phyloP scores from a whole-genome alignment of 352 stramenopile species.

The Elongisporangium anandrum region DNA sequence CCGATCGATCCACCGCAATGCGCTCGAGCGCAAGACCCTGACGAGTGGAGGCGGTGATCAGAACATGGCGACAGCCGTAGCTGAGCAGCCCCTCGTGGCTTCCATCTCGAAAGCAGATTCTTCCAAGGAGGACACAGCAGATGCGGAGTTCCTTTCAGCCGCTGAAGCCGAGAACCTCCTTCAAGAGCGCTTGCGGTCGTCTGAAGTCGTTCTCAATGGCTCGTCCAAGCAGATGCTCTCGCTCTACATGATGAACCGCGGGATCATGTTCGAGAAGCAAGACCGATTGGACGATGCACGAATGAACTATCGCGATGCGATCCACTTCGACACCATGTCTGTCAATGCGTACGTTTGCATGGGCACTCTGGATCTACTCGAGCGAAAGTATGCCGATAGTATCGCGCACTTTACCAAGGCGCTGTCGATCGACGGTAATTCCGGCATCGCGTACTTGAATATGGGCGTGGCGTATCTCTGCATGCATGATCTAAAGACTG shows the following conservation, averaged over 20 bases:
- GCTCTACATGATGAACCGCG: slow-evolving; percentile 70
- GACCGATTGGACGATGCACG: slow-evolving; percentile 37
- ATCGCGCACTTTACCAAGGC: slow-evolving; percentile 29
- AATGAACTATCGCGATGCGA: slow-evolving; percentile 54
- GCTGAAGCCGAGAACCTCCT: slow-evolving; percentile 6
- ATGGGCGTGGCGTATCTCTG: slow-evolving; percentile 44
- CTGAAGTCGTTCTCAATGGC: slow-evolving; percentile 22
- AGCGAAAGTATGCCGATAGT: slow-evolving; percentile 33
- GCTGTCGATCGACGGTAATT: slow-evolving; percentile 39
- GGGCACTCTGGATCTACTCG: slow-evolving; percentile 50
- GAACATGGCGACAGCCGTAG: neutral
- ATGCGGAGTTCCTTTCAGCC: neutral
- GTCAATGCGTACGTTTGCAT: slow-evolving; percentile 48
- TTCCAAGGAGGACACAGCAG: neutral
- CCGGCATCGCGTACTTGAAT: slow-evolving; percentile 61
- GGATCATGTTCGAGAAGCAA: slow-evolving; percentile 57
- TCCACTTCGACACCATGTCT: slow-evolving; percentile 66
- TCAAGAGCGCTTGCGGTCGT: slow-evolving; percentile 2
- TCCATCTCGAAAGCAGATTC: neutral
- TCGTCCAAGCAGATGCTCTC: slow-evolving; percentile 62
- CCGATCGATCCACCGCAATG: slow-evolving; percentile 44
- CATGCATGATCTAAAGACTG: slow-evolving; percentile 18
- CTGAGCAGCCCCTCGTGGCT: neutral
- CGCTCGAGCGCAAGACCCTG: slow-evolving; percentile 50
- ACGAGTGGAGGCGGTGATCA: slow-evolving; percentile 16